A percentile compares a stretch with the other conserved stretches of the same genome.
These are phyloP conservation scores for Aspergillus unguis DNA, from an alignment of 2,329 filamentous ascomycete species.

Conservation along the genomic window DNA sequence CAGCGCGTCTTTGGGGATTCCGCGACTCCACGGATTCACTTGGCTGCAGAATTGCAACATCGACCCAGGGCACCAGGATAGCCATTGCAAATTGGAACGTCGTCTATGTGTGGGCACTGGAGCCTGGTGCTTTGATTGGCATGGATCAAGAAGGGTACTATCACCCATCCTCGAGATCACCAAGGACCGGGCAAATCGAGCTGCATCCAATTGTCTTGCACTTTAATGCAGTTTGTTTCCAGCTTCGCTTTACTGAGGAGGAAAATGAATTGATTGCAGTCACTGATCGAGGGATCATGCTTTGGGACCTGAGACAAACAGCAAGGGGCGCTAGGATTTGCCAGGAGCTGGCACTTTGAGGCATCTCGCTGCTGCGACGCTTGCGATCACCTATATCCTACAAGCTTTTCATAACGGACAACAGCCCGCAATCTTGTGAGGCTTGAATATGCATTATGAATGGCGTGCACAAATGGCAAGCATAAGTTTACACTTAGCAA, in stretches of 20 bases:
- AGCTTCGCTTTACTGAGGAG: conserved; percentile 31
- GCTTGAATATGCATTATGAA: not conserved
- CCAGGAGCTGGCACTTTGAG: not conserved
- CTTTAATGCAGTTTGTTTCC: conserved; percentile 38
- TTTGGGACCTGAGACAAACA: conserved; percentile 34
- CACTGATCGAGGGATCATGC: conserved; percentile 43
- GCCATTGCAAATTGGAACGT: conserved; percentile 44
- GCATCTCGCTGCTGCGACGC: not conserved
- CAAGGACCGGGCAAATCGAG: conserved; percentile 22
- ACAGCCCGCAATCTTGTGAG: not conserved
- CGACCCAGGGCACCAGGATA: conserved; percentile 35
- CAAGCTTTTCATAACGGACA: not conserved
- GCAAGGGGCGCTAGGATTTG: conserved; percentile 24
- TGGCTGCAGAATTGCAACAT: conserved; percentile 38
- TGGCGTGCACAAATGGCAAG: not conserved
- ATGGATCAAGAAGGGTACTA: conserved; percentile 31
- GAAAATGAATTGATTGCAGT: conserved; percentile 41
- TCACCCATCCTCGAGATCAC: conserved; percentile 25
- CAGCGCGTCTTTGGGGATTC: conserved; percentile 38
- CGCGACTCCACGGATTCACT: conserved; percentile 33
- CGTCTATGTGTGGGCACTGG: conserved; percentile 40
- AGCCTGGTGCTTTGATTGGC: conserved; percentile 37
- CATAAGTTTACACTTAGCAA: not conserved
- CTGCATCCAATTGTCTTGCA: conserved; percentile 34
- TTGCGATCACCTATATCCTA: no score